phyloP scores from a whole-genome alignment of 2,329 filamentous ascomycete species.

The Gnomoniopsis smithogilvyi region DNA sequence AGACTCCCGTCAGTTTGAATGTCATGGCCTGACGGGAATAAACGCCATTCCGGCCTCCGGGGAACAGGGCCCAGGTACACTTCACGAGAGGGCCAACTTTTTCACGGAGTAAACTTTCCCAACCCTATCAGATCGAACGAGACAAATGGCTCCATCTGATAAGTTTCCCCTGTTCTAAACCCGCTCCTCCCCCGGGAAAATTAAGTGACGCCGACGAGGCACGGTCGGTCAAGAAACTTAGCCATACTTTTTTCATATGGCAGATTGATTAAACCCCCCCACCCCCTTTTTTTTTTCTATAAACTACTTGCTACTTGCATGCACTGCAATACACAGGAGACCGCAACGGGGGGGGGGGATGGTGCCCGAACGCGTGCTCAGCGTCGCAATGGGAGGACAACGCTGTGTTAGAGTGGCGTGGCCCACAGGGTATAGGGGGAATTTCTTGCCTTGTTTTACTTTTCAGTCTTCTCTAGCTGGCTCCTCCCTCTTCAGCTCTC shows the following conservation, averaged over 20 bases:
- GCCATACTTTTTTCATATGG: neutral
- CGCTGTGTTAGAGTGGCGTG: neutral
- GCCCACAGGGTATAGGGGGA: no score
- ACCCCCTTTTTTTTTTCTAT: no score
- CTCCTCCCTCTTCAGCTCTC: neutral
- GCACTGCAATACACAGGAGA: no score
- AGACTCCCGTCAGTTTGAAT: neutral
- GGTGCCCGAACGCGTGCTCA: neutral
- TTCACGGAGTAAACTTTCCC: no score
- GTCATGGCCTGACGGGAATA: neutral
- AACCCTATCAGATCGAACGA: neutral
- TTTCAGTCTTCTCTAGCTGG: no score
- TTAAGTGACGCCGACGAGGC: neutral
- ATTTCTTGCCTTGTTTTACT: no score
- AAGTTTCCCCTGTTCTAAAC: neutral
- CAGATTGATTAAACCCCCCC: no score
- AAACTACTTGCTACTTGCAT: no score
- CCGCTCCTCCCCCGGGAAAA: neutral
- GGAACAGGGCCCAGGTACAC: no score
- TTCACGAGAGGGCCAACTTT: neutral
- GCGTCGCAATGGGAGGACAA: neutral
- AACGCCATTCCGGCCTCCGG: neutral
- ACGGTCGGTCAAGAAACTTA: neutral
- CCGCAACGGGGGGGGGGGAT: no score
- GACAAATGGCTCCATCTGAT: conserved; percentile 6